Evolutionary conservation across 768 basidiomycete genomes (phyloP), one percentile per base, ranked within the genome.

Genomic region (Hypholoma fasciculare): DNA sequence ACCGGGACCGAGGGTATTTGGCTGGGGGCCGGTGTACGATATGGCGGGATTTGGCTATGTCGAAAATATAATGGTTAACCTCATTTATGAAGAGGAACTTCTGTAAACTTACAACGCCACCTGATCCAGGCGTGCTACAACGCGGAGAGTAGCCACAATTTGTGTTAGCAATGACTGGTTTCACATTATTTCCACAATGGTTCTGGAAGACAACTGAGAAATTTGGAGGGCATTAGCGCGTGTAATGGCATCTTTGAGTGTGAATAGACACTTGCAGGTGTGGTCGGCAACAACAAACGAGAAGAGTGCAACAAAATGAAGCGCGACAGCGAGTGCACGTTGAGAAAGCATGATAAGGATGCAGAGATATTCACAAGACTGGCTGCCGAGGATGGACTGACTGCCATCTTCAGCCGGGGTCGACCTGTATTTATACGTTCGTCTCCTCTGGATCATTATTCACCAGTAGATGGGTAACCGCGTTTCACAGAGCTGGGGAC

Each of bases 61-160:
- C 13, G 17, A 44, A 38, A 43, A 23, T 30, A 17, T 44, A 47
- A 6, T 14, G 14, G 12, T 27, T 12, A 30, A 11, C n/a, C 14
- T 42, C 17, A 34, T 9, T 9, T 34, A 7, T 34, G 30, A 50
- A 6, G 37, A 13, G 7, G 9, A 8, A 12, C 7, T 7, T 34
- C 23, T 34, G 30, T 16, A 17, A 17, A 63, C 67, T 52, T 54
- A 72, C 71, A 37, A 72, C 71, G 14, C 68, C 71, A 4, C 74
- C 74, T 26, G 69, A 73, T 57, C 70, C 71, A 17, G 74, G 72
- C 4, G 69, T 70, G 60, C 58, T 63, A 61, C 74, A 75, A 23
- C 76, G 69, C 26, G 76, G 75, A 13, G 75, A 77, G 60, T 75
- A 78, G 2, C 77, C 77, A 54, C 77, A 77, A 47, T 73, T 73